Evolutionary conservation across 495 filamentous ascomycete species (phyloP), one percentile per base, ranked within the genome.

Genomic region (Penicillium mononematosum): DNA sequence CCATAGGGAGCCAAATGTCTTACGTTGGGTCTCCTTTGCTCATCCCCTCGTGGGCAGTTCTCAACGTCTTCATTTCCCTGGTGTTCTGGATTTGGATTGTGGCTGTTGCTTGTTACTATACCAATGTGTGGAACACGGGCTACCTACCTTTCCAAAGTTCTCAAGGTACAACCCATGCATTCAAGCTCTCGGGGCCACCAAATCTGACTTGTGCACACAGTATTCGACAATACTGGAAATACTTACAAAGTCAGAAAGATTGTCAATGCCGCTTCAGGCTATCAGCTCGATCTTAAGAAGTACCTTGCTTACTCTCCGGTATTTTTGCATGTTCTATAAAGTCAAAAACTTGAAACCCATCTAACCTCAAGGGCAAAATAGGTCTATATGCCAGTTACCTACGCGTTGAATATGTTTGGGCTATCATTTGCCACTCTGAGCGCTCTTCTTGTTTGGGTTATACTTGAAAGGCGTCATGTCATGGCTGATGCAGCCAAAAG

Each of bases 31-130:
- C 88, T 20, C 90, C 90, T 1, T 75, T 95, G 0, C 73, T 93
- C 8, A 86, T 85, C 3, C 90, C 90, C 0, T 90, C 89, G 58
- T 94, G 90, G 90, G 90, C 90, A 3, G 85, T 89, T 6, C 76
- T 90, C 65, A 94, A 94, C 65, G 88, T 94, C 34, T 80, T 91
- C 24, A 82, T 81, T 38, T 86, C 87, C 3, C 73, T 92, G 39
- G 83, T 91, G 5, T 74, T 90, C 24, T 87, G 91, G 38, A 91
- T 92, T 82, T 94, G 89, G 89, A 79, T 92, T 46, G 75, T 90
- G 24, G 88, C 89, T 2, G 56, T 61, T 10, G 65, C 59, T 22
- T 64, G 58, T 38, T 70, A 72, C 45, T 72, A 70, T 41, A 25
- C 88, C 83, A 48, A 82, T 90, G 36, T 78, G 81, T 66, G 92